Evolutionary conservation across 306 rosid species (phyloP).

Genomic region (Calophaca sinica): DNA sequence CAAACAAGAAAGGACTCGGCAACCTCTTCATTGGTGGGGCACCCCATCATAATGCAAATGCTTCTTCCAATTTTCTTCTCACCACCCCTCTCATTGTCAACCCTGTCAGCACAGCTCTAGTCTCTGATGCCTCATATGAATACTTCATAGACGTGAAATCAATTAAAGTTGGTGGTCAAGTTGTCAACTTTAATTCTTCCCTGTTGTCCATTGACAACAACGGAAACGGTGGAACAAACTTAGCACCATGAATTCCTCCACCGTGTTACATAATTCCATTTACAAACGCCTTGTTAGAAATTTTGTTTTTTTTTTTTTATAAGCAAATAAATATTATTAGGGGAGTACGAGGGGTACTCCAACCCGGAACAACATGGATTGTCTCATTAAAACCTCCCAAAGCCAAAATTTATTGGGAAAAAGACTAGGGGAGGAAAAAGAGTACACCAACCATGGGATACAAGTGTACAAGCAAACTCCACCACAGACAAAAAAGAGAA

Average conservation of each 20-base stretch:
- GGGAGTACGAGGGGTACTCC: no score
- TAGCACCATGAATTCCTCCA: conserved; percentile 36
- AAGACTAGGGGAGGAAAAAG: no score
- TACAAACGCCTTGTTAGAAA: conserved; percentile 44
- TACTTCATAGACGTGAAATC: conserved; percentile 46
- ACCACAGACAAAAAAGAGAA: no score
- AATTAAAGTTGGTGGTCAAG: conserved; percentile 37
- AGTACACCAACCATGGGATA: no score
- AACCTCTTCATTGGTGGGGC: conserved; percentile 40
- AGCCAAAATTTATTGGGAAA: no score
- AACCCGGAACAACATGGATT: no score
- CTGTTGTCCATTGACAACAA: conserved; percentile 31
- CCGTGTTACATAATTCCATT: conserved; percentile 36
- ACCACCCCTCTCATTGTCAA: conserved; percentile 39
- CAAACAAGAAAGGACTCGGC: conserved; percentile 37
- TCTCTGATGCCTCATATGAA: conserved; percentile 44
- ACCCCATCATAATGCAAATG: neutral
- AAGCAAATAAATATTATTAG: no score
- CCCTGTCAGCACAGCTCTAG: conserved; percentile 40
- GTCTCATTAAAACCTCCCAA: no score
- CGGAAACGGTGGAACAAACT: conserved; percentile 51
- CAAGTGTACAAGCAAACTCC: no score
- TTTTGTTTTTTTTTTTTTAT: no score
- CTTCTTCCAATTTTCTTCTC: neutral
- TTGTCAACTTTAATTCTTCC: conserved; percentile 42